Evolutionary conservation across 2,329 filamentous ascomycete species (phyloP).

Genomic region (Leptographium galeiforme): DNA sequence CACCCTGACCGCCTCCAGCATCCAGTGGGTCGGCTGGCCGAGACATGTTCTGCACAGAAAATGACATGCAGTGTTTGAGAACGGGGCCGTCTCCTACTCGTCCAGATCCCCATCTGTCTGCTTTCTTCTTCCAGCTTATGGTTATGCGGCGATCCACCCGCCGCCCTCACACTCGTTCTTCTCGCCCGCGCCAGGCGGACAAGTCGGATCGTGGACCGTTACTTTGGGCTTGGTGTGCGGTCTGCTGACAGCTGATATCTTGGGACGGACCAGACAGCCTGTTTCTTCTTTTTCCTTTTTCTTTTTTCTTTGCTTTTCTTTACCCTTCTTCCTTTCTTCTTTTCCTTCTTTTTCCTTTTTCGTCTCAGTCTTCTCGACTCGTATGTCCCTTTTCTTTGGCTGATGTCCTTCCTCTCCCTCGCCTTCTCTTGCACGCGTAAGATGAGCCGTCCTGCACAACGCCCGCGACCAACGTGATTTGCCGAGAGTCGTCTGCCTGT

Average conservation of each 20-base stretch:
- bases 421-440: not conserved
- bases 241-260: not conserved
- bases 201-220: not conserved
- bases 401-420: not conserved
- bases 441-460: too few relatives aligned
- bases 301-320: not conserved
- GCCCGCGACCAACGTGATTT: not conserved
- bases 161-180: not conserved
- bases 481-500: not conserved
- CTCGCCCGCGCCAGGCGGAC: not conserved
- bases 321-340: too few relatives aligned
- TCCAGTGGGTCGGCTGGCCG: not conserved
- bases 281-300: not conserved
- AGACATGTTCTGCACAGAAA: not conserved
- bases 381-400: too few relatives aligned
- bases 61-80: not conserved
- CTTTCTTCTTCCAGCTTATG: not conserved
- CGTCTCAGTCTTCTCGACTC: too few relatives aligned
- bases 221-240: not conserved
- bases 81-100: not conserved
- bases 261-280: not conserved
- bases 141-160: not conserved
- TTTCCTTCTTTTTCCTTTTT: too few relatives aligned
- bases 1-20: not conserved
- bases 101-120: not conserved